Conservation (phyloP, 345 rosid genomes). For the Syzygium jambos region DNA sequence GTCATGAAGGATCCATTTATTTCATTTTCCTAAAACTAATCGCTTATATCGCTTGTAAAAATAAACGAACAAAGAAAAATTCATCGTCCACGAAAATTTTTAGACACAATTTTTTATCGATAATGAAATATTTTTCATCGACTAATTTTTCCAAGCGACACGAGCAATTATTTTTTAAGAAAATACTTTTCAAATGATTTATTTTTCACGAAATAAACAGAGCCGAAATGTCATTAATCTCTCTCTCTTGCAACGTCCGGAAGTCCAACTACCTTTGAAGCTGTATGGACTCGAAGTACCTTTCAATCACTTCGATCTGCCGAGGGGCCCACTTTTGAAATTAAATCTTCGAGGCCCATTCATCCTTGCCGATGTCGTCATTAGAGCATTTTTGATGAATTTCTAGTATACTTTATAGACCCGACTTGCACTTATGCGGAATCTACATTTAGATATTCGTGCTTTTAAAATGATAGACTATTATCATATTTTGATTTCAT, state of each 20-base stretch:
- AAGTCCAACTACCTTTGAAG: neutral
- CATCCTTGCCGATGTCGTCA: neutral
- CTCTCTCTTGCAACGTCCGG: neutral
- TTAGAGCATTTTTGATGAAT: neutral
- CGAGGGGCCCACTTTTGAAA: neutral
- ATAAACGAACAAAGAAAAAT: no score
- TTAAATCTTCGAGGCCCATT: neutral
- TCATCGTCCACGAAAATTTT: accelerated
- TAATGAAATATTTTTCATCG: no score
- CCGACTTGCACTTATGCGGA: neutral
- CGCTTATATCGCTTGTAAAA: accelerated
- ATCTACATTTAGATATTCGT: neutral
- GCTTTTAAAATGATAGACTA: neutral
- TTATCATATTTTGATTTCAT: neutral
- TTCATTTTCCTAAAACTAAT: no score
- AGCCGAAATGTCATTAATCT: neutral
- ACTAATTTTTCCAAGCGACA: neutral
- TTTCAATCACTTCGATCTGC: neutral
- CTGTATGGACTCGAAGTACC: neutral
- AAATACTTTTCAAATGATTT: no score
- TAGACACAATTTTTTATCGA: no score
- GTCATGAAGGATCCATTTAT: no score
- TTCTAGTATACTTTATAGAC: neutral
- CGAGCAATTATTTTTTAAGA: neutral
- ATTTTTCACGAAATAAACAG: neutral